A percentile compares a stretch with the other conserved stretches of the same genome.
Evolutionary conservation across 495 filamentous ascomycete genomes (phyloP).

Genomic region (Penicillium antarcticum): DNA sequence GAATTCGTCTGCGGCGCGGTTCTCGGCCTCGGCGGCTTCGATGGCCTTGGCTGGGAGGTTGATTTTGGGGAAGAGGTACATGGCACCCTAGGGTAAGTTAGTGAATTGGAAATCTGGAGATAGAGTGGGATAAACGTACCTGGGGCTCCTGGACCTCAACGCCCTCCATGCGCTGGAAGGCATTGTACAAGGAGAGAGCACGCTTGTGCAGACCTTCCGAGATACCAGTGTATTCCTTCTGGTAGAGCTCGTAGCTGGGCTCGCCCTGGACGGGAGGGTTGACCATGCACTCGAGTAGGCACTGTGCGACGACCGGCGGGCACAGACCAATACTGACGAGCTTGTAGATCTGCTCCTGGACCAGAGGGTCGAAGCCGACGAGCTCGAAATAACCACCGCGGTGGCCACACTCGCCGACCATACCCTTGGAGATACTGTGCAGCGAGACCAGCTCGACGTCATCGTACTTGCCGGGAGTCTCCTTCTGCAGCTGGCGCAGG

Average conservation of each 20-base stretch:
- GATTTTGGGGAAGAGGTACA: conserved; percentile 99
- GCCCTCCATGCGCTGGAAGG: conserved; percentile 92
- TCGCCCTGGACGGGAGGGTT: conserved; percentile 85
- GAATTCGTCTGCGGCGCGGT: conserved; percentile 81
- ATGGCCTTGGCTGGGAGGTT: conserved; percentile 69
- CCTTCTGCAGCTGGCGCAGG: conserved; percentile 78
- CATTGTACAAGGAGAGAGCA: conserved; percentile 79
- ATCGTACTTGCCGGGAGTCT: conserved; percentile 71
- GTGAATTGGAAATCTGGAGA: not conserved
- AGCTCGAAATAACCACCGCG: conserved; percentile 97
- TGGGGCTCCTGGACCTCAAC: conserved; percentile 82
- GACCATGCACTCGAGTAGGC: conserved; percentile 93
- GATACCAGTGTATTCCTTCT: conserved; percentile 78
- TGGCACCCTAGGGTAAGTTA: conserved; percentile 61
- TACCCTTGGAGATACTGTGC: conserved; percentile 88
- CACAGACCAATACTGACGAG: conserved; percentile 94
- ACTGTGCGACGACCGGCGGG: conserved; percentile 92
- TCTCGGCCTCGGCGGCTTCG: conserved; percentile 69
- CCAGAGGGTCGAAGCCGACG: conserved; percentile 77
- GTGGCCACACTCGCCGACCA: conserved; percentile 98
- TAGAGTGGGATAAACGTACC: conserved; percentile 26
- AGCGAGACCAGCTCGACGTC: conserved; percentile 81
- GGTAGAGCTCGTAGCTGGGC: conserved; percentile 77
- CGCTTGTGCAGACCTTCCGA: conserved; percentile 70
- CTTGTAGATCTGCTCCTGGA: conserved; percentile 95